Base-by-base conservation (phyloP, 2,329 filamentous ascomycete species). In the Fusarium hostae region DNA sequence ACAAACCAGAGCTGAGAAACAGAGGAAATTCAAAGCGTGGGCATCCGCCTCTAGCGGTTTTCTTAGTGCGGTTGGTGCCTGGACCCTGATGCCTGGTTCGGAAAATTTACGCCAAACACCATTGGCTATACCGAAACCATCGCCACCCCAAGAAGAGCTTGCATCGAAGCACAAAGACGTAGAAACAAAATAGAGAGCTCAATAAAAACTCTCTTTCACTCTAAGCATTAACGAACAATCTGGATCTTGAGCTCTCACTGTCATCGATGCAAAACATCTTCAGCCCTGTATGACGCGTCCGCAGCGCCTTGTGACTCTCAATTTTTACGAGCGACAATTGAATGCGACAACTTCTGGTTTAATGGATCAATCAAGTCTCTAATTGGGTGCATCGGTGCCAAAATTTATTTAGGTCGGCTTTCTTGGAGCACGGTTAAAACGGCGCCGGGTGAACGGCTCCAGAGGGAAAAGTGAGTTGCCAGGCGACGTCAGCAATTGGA, bases 261-360 rank as follows among this genome's bases (percentile, higher is more conserved):
- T 43, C 18, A 34, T 40, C 10, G 37, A 40, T 40, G 61, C 37
- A 55, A 34, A 35, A 22, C 48, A 57, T 57, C 34, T 24, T 57
- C 50, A 65, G 59, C 63, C 63, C 37, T 65, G 61, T 39, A 22
- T 66, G 62, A 66, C 62, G 63, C 52, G 63, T 50, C 63, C 16
- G 15, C 30, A 8, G 16, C 9, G 40, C 34, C 48, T n/a, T 44
- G 59, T 47, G 34, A 28, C 47, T 50, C 13, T 50, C 10, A 40
- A 15, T 20, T 47, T 39, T 39, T 26, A 47, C 45, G 20, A 40
- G 40, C n/a, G 37, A 40, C 51, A 8, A 55, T 57, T 9, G 13
- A 45, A 41, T 40, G 43, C 34, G 39, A 59, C 28, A 41, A 39
- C 5, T 9, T 45, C 7, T 58, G 52, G 34, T 40, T 35, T 16